These are phyloP conservation scores for Aechmea fasciata DNA, from an alignment of 176 grass and related monocot genomes.

Conservation along the genomic window DNA sequence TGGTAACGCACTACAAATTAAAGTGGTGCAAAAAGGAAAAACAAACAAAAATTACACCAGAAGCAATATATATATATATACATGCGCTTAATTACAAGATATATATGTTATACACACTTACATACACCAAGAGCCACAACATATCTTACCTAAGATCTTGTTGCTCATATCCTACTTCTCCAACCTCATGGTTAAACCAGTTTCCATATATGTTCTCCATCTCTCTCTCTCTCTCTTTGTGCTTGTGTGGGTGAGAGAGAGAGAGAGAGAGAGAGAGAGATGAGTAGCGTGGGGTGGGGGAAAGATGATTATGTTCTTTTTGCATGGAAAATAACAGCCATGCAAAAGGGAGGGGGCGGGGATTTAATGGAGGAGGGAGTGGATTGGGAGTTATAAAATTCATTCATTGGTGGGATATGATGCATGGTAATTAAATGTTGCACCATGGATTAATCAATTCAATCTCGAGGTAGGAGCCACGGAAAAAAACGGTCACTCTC, in stretches of 20 bases:
- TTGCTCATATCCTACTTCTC: not conserved
- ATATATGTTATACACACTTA: too few species aligned
- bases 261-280: too few species aligned
- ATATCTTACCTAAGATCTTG: not conserved
- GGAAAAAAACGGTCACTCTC: not conserved
- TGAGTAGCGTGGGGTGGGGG: not conserved
- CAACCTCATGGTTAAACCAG: not conserved
- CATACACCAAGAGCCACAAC: not conserved
- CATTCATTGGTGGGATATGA: not conserved
- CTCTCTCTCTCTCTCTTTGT: too few species aligned
- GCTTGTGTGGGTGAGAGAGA: too few species aligned
- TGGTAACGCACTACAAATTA: slow-evolving; percentile 6
- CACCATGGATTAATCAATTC: not conserved
- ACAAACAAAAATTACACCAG: not conserved
- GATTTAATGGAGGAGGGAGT: not conserved
- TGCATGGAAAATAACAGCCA: not conserved
- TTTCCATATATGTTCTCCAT: not conserved
- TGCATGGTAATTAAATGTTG: not conserved
- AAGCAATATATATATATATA: not conserved
- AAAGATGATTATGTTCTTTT: not conserved
- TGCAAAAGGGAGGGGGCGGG: not conserved
- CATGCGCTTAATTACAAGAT: too few species aligned
- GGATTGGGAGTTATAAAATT: not conserved
- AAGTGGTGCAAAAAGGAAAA: not conserved
- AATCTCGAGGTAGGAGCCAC: not conserved